Conservation (phyloP, 2,329 filamentous ascomycete species). For the Emmonsia crescens region DNA sequence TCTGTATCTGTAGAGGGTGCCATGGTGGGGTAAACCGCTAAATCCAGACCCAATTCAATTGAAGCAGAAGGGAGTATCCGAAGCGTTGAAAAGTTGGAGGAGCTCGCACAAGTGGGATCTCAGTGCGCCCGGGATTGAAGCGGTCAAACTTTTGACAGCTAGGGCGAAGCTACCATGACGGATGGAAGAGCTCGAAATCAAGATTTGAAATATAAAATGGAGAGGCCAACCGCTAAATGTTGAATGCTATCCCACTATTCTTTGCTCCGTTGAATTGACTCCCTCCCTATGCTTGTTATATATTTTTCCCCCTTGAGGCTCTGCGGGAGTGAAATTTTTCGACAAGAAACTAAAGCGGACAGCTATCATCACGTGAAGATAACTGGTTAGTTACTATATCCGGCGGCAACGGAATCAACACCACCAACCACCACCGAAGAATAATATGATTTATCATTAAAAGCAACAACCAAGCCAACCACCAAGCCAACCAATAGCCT, state of each 20-base stretch:
- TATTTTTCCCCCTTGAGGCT: background rate
- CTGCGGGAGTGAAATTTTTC: slow-evolving; percentile 23
- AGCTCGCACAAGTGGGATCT: background rate
- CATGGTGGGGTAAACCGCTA: slow-evolving; percentile 31
- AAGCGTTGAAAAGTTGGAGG: background rate
- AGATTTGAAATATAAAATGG: background rate
- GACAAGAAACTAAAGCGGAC: slow-evolving; percentile 21
- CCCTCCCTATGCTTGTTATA: background rate
- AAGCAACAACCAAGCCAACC: background rate
- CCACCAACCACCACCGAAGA: background rate
- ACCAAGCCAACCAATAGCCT: background rate
- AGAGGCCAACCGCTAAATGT: background rate
- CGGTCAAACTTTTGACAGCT: background rate
- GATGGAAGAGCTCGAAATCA: background rate
- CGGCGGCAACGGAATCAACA: background rate
- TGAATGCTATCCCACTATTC: too few relatives aligned
- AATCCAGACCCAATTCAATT: background rate
- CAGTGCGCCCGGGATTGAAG: background rate
- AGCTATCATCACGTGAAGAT: slow-evolving; percentile 35
- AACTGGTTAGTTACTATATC: too few relatives aligned
- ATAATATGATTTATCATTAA: background rate
- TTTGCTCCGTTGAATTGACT: background rate
- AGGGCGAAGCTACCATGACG: background rate
- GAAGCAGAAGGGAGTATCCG: too few relatives aligned
- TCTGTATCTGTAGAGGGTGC: slow-evolving; percentile 50